Conservation (phyloP, 2,329 filamentous ascomycete genomes). For the Aspergillus spinulosporus region DNA sequence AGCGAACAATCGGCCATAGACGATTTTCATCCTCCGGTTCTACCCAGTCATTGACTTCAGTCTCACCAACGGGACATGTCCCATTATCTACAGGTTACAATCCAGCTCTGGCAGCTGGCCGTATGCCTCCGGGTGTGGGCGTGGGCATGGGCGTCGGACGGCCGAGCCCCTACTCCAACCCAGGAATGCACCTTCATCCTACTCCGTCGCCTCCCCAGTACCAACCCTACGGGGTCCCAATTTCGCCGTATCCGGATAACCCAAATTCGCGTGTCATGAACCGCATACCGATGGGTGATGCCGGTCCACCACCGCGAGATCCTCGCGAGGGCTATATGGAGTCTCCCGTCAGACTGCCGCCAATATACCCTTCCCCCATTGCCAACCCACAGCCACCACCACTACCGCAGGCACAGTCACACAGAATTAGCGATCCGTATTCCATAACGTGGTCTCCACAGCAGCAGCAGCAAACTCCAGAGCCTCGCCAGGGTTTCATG, state of each 20-base stretch:
- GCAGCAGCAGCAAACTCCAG: slow-evolving; percentile 7
- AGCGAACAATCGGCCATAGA: slow-evolving; percentile 28
- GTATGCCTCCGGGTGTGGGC: slow-evolving; percentile 18
- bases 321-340: slow-evolving; percentile 34
- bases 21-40: slow-evolving; percentile 38
- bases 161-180: slow-evolving; percentile 30
- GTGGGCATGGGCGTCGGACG: slow-evolving; percentile 22
- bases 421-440: background rate
- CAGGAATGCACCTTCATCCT: slow-evolving; percentile 32
- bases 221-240: slow-evolving; percentile 26
- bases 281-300: slow-evolving; percentile 30
- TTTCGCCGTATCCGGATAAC: slow-evolving; percentile 31
- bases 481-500: slow-evolving; percentile 23
- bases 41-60: slow-evolving; percentile 26
- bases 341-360: slow-evolving; percentile 38
- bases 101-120: slow-evolving; percentile 25
- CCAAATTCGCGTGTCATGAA: slow-evolving; percentile 22
- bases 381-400: slow-evolving; percentile 17
- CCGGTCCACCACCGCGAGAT: slow-evolving; percentile 22
- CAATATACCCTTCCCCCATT: slow-evolving; percentile 38
- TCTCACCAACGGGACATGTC: slow-evolving; percentile 29
- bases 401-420: slow-evolving; percentile 9
- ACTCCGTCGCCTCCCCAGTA: slow-evolving; percentile 38
- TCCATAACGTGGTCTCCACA: slow-evolving; percentile 1
- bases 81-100: slow-evolving; percentile 30